Evolutionary conservation across 306 rosid species (phyloP).

Genomic region (Quercus variabilis): DNA sequence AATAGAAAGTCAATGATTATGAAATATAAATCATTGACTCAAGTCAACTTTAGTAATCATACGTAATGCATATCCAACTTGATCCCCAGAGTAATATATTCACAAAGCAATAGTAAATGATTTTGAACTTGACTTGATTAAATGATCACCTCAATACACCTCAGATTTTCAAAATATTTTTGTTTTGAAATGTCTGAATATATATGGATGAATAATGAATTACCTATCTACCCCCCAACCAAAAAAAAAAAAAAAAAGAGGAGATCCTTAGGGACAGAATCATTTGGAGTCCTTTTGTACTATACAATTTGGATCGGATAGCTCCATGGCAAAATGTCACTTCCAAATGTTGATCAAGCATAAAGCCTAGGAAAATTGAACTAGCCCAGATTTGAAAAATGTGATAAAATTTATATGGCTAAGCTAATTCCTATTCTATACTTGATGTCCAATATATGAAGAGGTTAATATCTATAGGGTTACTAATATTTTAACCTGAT

Average conservation of each 20-base stretch:
- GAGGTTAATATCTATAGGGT: background rate
- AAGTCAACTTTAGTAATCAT: background rate
- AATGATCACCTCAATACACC: too few relatives aligned
- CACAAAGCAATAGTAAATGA: background rate
- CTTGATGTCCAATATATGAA: background rate
- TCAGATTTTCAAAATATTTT: too few relatives aligned
- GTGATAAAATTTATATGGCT: background rate
- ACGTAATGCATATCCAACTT: background rate
- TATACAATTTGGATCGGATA: too few relatives aligned
- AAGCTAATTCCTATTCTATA: background rate
- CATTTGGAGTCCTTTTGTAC: too few relatives aligned
- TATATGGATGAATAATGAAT: too few relatives aligned
- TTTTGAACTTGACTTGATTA: too few relatives aligned
- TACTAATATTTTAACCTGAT: background rate
- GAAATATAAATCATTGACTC: background rate
- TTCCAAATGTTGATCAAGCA: background rate
- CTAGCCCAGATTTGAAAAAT: background rate
- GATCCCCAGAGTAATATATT: background rate
- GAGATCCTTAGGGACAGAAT: too few relatives aligned
- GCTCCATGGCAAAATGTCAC: too few relatives aligned
- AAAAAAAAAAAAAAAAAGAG: too few relatives aligned
- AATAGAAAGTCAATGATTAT: background rate
- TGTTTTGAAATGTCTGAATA: too few relatives aligned
- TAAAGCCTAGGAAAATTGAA: background rate
- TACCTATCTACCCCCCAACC: too few relatives aligned